phyloP scores from a whole-genome alignment of 306 rosid genomes.

The barrel medic (Medicago truncatula) region MtrunA17r5.0-ANR NC_053047.1:38866001-38866500 shows the following conservation, averaged over 20 bases:
- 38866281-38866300: not conserved
- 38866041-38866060: not conserved
- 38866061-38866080: not conserved
- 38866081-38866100: not conserved
- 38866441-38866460: too few species aligned
- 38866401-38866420: too few species aligned
- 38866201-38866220: too few species aligned
- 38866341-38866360: too few species aligned
- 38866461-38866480: not conserved
- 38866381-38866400: too few species aligned
- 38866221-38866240: too few species aligned
- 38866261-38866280: slow-evolving; percentile 12
- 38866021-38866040: not conserved
- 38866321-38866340: too few species aligned
- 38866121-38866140: too few species aligned
- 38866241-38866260: not conserved
- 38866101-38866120: not conserved
- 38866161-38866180: not conserved
- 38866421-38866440: too few species aligned
- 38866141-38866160: too few species aligned
- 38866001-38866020: not conserved
- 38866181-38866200: not conserved
- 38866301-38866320: too few species aligned
- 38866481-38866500: not conserved
- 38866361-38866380: too few species aligned